Evolutionary conservation across 768 basidiomycete genomes (phyloP).

Genomic region (Amanita molliuscula): DNA sequence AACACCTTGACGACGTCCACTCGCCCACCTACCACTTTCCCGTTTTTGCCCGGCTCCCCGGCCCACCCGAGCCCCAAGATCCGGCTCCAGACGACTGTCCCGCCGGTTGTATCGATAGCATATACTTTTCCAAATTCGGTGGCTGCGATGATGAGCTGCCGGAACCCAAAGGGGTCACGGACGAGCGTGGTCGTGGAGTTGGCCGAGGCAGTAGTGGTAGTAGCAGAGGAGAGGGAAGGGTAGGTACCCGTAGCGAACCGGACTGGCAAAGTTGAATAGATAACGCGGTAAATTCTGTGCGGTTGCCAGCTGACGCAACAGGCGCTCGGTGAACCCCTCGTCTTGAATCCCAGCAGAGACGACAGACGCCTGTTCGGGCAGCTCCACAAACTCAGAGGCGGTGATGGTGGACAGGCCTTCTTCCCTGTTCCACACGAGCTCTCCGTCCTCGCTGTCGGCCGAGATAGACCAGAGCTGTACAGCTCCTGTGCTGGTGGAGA

Average conservation of each 20-base stretch:
- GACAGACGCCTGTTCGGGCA: constrained; percentile 47
- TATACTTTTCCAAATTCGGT: constrained; percentile 68
- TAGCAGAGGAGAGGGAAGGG: constrained; percentile 52
- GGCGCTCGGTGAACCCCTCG: constrained; percentile 40
- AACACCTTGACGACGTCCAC: constrained; percentile 55
- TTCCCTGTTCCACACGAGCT: constrained; percentile 68
- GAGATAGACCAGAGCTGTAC: constrained; percentile 47
- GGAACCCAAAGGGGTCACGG: constrained; percentile 80
- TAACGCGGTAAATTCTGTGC: constrained; percentile 69
- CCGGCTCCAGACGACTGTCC: constrained; percentile 71
- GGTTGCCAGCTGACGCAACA: constrained; percentile 48
- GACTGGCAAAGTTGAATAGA: constrained; percentile 47
- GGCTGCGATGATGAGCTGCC: constrained; percentile 69
- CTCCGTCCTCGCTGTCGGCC: not conserved
- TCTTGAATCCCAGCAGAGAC: constrained; percentile 25
- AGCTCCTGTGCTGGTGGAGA: constrained; percentile 70
- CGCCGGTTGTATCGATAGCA: constrained; percentile 73
- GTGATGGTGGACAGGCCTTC: constrained; percentile 62
- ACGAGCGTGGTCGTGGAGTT: constrained; percentile 21
- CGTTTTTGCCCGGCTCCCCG: constrained; percentile 10
- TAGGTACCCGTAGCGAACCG: constrained; percentile 66
- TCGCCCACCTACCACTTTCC: constrained; percentile 32
- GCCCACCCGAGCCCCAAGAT: constrained; percentile 69
- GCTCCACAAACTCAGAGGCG: constrained; percentile 63
- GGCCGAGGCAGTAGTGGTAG: constrained; percentile 23